phyloP scores from a whole-genome alignment of 352 stramenopile genomes.

The Thalassiosira exigua region DNA sequence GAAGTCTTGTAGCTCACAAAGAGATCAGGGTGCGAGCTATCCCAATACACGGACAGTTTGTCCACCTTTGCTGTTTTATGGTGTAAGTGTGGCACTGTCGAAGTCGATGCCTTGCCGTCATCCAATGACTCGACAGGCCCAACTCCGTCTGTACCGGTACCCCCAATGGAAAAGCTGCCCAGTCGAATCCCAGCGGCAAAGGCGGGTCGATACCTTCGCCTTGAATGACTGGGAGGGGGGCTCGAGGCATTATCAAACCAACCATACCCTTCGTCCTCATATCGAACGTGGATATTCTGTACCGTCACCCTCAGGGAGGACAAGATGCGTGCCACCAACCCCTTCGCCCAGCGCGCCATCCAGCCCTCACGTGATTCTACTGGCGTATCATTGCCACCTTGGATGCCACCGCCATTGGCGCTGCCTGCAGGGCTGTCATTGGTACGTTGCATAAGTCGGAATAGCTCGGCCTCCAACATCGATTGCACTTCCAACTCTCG shows the following conservation, averaged over 20 bases:
- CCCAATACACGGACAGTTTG: constrained; percentile 77
- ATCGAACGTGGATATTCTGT: constrained; percentile 80
- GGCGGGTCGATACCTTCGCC: constrained; percentile 44
- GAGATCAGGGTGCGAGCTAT: constrained; percentile 49
- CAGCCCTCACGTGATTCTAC: constrained; percentile 8
- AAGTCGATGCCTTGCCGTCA: neutral
- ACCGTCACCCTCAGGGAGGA: constrained; percentile 74
- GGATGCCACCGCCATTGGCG: neutral
- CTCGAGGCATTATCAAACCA: constrained; percentile 36
- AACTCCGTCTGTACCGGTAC: constrained; percentile 1
- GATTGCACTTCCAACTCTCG: constrained; percentile 39
- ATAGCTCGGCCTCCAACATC: constrained; percentile 40
- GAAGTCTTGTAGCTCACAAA: constrained; percentile 24
- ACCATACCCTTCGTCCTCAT: constrained; percentile 78
- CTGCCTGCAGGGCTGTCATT: neutral
- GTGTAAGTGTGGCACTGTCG: neutral
- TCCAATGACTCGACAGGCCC: constrained; percentile 12
- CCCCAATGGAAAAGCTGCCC: constrained; percentile 66
- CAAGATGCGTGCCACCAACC: constrained; percentile 62
- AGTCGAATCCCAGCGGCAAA: constrained; percentile 77
- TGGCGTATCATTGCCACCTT: neutral
- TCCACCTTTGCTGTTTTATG: constrained; percentile 62
- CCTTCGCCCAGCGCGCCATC: constrained; percentile 60
- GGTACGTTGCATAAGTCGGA: constrained; percentile 27
- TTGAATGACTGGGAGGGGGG: neutral